These are phyloP conservation scores for Schizonepeta tenuifolia DNA, from an alignment of 257 asterid species.

Conservation along the genomic window DNA sequence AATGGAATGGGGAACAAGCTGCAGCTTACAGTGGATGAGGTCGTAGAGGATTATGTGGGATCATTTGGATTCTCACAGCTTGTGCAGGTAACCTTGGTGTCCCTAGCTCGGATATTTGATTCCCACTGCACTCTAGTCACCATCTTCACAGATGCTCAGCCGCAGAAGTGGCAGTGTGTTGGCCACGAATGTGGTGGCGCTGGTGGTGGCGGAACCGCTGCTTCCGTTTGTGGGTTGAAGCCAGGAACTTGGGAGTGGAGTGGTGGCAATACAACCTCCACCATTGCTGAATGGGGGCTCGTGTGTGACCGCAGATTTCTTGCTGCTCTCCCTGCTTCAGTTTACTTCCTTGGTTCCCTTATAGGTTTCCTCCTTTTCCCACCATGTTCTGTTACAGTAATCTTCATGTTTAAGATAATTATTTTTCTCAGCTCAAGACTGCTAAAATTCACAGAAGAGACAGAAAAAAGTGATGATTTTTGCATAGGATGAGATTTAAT, in stretches of 20 bases:
- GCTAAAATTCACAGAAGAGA: neutral
- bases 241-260: conserved; percentile 69
- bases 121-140: conserved; percentile 61
- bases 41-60: conserved; percentile 61
- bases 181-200: conserved; percentile 34
- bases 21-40: conserved; percentile 61
- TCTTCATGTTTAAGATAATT: conserved; percentile 16
- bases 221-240: conserved; percentile 52
- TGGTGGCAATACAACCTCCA: conserved; percentile 53
- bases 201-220: conserved; percentile 18
- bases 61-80: conserved; percentile 67
- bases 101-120: conserved; percentile 61
- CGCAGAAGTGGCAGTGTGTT: conserved; percentile 53
- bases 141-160: conserved; percentile 63
- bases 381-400: neutral
- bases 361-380: conserved; percentile 40
- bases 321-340: conserved; percentile 68
- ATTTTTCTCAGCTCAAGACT: conserved; percentile 3
- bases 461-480: neutral
- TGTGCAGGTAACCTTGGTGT: conserved; percentile 60
- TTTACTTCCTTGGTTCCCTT: conserved; percentile 64
- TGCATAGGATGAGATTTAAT: neutral
- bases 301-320: conserved; percentile 59
- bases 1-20: conserved; percentile 33
- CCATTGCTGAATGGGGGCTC: conserved; percentile 67